phyloP scores from a whole-genome alignment of 345 rosid genomes.

The Passiflora organensis region DNA sequence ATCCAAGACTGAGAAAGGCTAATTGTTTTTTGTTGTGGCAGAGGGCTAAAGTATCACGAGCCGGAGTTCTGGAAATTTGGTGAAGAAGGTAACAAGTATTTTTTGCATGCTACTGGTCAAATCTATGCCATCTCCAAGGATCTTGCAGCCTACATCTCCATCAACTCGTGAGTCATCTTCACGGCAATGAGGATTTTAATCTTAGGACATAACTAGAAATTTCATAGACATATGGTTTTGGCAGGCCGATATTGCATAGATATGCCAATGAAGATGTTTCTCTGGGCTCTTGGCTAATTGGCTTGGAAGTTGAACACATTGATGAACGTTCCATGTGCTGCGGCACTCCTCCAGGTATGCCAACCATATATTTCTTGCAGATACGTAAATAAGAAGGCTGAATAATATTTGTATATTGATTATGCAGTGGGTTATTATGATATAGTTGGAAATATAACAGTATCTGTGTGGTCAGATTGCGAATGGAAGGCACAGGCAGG shows the following conservation, averaged over 20 bases:
- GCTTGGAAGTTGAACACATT: conserved; percentile 77
- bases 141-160: conserved; percentile 73
- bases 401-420: too few species aligned
- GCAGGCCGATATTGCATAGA: conserved; percentile 72
- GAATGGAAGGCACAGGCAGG: conserved; percentile 71
- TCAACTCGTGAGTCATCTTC: conserved; percentile 51
- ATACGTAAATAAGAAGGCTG: too few species aligned
- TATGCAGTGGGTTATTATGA: too few species aligned
- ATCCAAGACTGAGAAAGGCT: not conserved
- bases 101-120: conserved; percentile 91
- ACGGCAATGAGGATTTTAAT: too few species aligned
- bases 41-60: conserved; percentile 77
- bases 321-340: conserved; percentile 86
- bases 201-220: too few species aligned
- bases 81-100: conserved; percentile 85
- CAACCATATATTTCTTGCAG: too few species aligned
- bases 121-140: conserved; percentile 86
- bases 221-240: too few species aligned
- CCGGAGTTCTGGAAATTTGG: conserved; percentile 96
- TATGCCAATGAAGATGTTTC: conserved; percentile 96
- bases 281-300: conserved; percentile 75
- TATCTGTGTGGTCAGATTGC: conserved; percentile 47
- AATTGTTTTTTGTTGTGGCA: conserved; percentile 9
- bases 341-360: conserved; percentile 72
- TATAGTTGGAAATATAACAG: too few species aligned